phyloP scores from a whole-genome alignment of 116 monocot species.

The Zostera marina region DNA sequence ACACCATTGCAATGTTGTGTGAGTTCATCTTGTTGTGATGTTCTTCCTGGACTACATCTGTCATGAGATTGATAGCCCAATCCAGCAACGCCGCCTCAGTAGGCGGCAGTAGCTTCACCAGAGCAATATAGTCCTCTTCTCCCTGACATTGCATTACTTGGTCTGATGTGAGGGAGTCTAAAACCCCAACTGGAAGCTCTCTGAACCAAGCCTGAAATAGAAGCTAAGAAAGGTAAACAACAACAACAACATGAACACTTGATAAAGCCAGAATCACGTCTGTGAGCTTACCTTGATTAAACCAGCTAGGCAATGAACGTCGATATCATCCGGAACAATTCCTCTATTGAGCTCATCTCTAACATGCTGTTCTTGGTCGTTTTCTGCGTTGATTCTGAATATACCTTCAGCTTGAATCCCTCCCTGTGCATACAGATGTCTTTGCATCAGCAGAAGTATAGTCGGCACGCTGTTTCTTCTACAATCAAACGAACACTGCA shows the following conservation, averaged over 20 bases:
- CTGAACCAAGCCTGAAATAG: slow-evolving; percentile 71
- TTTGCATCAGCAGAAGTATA: slow-evolving; percentile 73
- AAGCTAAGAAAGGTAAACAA: neutral
- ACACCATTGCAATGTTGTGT: slow-evolving; percentile 72
- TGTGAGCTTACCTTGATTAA: slow-evolving; percentile 52
- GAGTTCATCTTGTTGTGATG: slow-evolving; percentile 71
- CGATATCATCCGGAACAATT: slow-evolving; percentile 44
- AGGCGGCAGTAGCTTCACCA: slow-evolving; percentile 38
- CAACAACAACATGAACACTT: no score
- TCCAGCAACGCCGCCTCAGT: slow-evolving; percentile 52
- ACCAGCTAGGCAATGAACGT: slow-evolving; percentile 77
- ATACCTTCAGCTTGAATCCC: slow-evolving; percentile 59
- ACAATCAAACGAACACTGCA: slow-evolving; percentile 74
- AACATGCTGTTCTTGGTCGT: slow-evolving; percentile 50
- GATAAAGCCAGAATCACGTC: no score
- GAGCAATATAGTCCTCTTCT: slow-evolving; percentile 32
- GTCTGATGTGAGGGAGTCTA: slow-evolving; percentile 53
- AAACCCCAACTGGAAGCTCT: slow-evolving; percentile 67
- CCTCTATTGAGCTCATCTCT: slow-evolving; percentile 68
- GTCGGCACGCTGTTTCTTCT: slow-evolving; percentile 87
- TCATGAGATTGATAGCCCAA: slow-evolving; percentile 81
- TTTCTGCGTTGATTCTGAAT: slow-evolving; percentile 83
- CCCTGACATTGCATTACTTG: slow-evolving; percentile 69
- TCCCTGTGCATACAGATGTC: slow-evolving; percentile 46
- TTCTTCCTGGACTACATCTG: slow-evolving; percentile 65